Evolutionary conservation across 148 eudicot species (phyloP), one percentile per base, ranked within the genome.

Genomic region (Cornus florida): DNA sequence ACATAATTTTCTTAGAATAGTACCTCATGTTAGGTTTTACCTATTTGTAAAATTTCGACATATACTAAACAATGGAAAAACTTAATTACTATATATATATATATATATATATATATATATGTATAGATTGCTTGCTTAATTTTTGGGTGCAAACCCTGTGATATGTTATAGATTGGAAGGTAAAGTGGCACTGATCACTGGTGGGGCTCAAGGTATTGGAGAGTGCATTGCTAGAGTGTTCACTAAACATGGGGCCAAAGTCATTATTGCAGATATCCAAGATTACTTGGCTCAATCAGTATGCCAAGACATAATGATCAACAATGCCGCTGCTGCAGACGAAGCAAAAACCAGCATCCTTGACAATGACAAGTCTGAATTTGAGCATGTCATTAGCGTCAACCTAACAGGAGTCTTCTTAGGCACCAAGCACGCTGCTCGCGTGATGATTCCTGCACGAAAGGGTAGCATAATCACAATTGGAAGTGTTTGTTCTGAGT

Each of bases 171-270:
- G 89, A 71, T 77, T 83, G 74, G 81, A 81, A 66, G 89, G 84
- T 0, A 84, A 86, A 76, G 89, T 86, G 69, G 89, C 89, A 14
- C 35, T 86, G 0, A 86, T 84, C 72, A 83, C 89, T 1, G 89
- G 89, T 32, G 86, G 86, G 12, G 86, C 85, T 13, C 82, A 83
- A 5, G 86, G 86, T 6, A 76, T 86, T 19, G 86, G 89, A 0
- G 86, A 86, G 68, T 72, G 17, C 68, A 73, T 76, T 5, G 86
- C 81, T 11, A 81, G 75, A 14, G n/a, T 76, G 3, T 86, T 86
- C 64, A 62, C 77, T 10, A 50, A 77, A 17, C 79, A 85, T 35
- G 85, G 84, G 0, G 87, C 87, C 17, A 79, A 77, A 71, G 87
- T 87, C 22, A 65, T 82, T n/a, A 78, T 87, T 2, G 87, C 82